Percentiles rank a stretch among this genome's conserved stretches.
These are phyloP conservation scores for Ambrosia hybrid DNA, from an alignment of 140 eudicot species.

Conservation along the genomic window DNA sequence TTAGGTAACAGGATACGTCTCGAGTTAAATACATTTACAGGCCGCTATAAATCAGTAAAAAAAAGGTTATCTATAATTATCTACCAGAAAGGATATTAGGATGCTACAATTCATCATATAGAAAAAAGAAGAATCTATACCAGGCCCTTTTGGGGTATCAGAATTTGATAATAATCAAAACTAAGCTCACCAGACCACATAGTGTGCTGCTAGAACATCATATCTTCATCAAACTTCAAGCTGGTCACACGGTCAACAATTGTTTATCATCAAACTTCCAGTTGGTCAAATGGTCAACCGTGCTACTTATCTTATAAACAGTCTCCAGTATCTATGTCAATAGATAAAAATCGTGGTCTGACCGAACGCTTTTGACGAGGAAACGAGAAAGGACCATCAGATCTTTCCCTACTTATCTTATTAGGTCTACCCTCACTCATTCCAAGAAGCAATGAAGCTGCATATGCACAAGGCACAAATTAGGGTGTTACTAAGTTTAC, in stretches of 20 bases:
- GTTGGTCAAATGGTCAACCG: constrained; percentile 2
- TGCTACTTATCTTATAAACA: constrained; percentile 13
- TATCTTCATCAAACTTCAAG: constrained; percentile 3
- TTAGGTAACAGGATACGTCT: constrained; percentile 23
- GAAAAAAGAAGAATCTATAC: constrained; percentile 34
- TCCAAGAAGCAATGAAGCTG: constrained; percentile 83
- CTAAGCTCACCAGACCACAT: constrained; percentile 30
- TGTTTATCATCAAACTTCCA: constrained; percentile 1
- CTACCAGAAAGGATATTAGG: constrained; percentile 30
- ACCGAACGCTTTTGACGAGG: constrained; percentile 79
- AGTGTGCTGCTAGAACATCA: constrained; percentile 11
- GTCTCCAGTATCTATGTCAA: constrained; percentile 70
- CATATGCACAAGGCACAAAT: constrained; percentile 18
- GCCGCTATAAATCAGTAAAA: constrained; percentile 30
- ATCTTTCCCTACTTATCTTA: constrained; percentile 65
- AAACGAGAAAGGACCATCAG: constrained; percentile 68
- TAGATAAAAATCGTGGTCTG: constrained; percentile 63
- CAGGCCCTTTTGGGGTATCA: constrained; percentile 23
- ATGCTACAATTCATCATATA: constrained; percentile 32
- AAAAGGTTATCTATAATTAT: constrained; percentile 11
- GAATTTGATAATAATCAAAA: constrained; percentile 17
- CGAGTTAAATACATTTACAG: constrained; percentile 34
- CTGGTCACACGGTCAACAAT: not conserved
- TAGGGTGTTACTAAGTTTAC: not conserved
- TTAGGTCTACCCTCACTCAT: constrained; percentile 54